Percentiles rank a stretch among this genome's conserved stretches.
These are phyloP conservation scores for Hortiboletus flavorubellus DNA, from an alignment of 768 basidiomycete genomes.

Conservation along the genomic window DNA sequence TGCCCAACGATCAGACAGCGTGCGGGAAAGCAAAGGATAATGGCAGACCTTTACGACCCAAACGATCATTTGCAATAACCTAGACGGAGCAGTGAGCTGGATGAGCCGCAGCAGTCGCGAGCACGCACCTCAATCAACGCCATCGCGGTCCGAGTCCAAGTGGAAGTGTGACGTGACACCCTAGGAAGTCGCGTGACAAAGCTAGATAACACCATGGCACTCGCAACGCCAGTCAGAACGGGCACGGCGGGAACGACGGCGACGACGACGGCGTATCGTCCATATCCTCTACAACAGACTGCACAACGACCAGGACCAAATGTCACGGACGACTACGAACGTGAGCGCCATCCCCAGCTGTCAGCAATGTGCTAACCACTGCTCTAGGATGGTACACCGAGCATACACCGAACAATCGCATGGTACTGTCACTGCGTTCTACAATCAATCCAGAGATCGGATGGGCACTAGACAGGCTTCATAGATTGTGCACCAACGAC, in stretches of 20 bases:
- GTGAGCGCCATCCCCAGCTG: slow-evolving; percentile 38
- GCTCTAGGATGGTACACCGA: slow-evolving; percentile 83
- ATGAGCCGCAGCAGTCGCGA: background rate
- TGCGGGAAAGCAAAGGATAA: background rate
- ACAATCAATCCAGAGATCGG: slow-evolving; percentile 78
- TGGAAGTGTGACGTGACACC: slow-evolving; percentile 15
- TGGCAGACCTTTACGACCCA: slow-evolving; percentile 82
- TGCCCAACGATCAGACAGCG: slow-evolving; percentile 31
- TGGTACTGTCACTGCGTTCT: slow-evolving; percentile 86
- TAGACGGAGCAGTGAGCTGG: slow-evolving; percentile 31
- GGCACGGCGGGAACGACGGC: slow-evolving; percentile 15
- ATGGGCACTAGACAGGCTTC: slow-evolving; percentile 87
- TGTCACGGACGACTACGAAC: slow-evolving; percentile 73
- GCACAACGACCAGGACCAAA: slow-evolving; percentile 35
- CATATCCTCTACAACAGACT: slow-evolving; percentile 22
- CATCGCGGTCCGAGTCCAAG: slow-evolving; percentile 36
- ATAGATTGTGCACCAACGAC: slow-evolving; percentile 76
- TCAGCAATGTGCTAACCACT: slow-evolving; percentile 5
- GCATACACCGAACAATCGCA: slow-evolving; percentile 71
- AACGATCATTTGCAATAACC: slow-evolving; percentile 94
- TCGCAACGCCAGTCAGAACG: slow-evolving; percentile 30
- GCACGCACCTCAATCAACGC: slow-evolving; percentile 51
- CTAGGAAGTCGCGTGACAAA: slow-evolving; percentile 9
- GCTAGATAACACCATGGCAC: slow-evolving; percentile 17
- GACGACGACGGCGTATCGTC: slow-evolving; percentile 22